These are phyloP conservation scores for Usnea hakonensis DNA, from an alignment of 495 filamentous ascomycete species.

Conservation along the genomic window DNA sequence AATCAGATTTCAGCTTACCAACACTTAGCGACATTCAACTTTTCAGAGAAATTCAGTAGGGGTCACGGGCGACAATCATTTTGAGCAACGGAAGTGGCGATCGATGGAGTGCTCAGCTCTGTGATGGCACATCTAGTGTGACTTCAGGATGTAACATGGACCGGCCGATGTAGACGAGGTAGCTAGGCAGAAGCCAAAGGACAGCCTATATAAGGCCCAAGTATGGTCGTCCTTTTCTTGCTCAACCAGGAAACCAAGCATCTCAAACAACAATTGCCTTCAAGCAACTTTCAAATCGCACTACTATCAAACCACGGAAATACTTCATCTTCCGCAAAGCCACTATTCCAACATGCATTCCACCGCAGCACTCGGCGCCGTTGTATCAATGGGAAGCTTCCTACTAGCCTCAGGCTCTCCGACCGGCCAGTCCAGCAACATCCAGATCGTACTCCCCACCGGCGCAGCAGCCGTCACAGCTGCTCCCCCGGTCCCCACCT, in stretches of 20 bases:
- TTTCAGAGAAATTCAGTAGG: not conserved
- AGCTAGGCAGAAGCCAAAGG: not conserved
- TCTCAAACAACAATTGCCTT: not conserved
- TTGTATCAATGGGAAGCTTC: not conserved
- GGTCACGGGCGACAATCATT: not conserved
- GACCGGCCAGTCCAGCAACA: not conserved
- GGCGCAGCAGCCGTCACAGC: not conserved
- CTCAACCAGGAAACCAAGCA: no score
- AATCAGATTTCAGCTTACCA: not conserved
- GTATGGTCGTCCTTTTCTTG: not conserved
- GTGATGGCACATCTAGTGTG: not conserved
- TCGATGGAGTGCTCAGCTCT: not conserved
- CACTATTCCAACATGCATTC: not conserved
- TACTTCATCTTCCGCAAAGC: not conserved
- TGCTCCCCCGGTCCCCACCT: not conserved
- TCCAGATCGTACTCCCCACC: not conserved
- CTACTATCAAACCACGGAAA: not conserved
- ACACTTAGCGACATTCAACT: not conserved
- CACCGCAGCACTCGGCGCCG: not conserved
- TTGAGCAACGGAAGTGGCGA: not conserved
- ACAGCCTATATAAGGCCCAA: not conserved
- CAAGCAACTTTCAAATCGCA: not conserved
- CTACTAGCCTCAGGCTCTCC: not conserved
- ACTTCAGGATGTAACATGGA: not conserved
- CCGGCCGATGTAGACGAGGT: not conserved